phyloP scores from a whole-genome alignment of 2,329 filamentous ascomycete species.

The Cadophora sp. region DNA sequence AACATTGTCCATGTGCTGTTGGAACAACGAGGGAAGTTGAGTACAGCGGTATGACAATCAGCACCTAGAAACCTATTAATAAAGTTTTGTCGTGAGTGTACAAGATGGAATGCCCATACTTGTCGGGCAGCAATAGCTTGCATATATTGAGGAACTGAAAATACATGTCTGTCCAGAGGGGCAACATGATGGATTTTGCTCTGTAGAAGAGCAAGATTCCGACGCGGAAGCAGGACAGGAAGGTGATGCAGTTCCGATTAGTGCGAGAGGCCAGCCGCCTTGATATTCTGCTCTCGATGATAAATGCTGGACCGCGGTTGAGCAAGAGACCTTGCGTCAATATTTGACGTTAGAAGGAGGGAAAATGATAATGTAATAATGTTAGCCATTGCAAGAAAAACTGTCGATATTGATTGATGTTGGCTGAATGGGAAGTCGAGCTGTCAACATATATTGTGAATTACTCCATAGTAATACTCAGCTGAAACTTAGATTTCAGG shows the following conservation, averaged over 20 bases:
- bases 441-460: neutral
- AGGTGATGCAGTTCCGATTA: slow-evolving; percentile 5
- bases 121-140: slow-evolving; percentile 27
- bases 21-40: slow-evolving; percentile 27
- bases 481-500: neutral
- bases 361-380: neutral
- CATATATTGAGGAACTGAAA: slow-evolving; percentile 1
- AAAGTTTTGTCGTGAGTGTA: neutral
- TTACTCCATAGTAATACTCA: neutral
- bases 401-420: neutral
- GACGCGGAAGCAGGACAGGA: slow-evolving; percentile 19
- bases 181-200: slow-evolving; percentile 23
- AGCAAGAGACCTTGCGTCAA: slow-evolving; percentile 3
- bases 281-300: slow-evolving; percentile 19
- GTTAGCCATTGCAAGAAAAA: neutral
- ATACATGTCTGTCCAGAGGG: slow-evolving; percentile 23
- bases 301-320: slow-evolving; percentile 17
- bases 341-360: neutral
- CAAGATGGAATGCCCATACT: slow-evolving; percentile 8
- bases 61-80: neutral
- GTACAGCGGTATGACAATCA: slow-evolving; percentile 21
- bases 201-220: neutral
- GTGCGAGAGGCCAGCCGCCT: slow-evolving; percentile 26
- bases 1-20: slow-evolving; percentile 26
- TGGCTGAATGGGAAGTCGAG: too few relatives aligned